phyloP scores from a whole-genome alignment of 139 green algal genomes.

The Chlamydomonas asymmetrica region DNA sequence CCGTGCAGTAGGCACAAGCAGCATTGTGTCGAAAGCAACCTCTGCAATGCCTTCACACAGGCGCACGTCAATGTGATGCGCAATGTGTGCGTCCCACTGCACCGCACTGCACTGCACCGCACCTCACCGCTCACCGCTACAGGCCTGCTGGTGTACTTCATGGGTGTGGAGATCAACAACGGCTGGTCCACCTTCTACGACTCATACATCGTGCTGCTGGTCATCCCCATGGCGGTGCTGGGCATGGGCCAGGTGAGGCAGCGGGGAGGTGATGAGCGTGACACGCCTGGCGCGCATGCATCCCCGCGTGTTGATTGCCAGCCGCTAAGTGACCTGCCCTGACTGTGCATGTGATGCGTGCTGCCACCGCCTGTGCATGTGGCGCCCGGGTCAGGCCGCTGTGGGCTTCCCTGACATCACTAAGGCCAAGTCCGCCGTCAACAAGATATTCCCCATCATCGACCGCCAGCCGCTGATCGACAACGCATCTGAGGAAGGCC shows the following conservation, averaged over 20 bases:
- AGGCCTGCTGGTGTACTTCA: constrained; percentile 66
- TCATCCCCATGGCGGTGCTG: constrained; percentile 70
- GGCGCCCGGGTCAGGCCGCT: constrained; percentile 43
- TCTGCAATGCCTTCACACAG: too few species aligned
- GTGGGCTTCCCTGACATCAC: constrained; percentile 73
- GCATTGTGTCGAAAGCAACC: background rate
- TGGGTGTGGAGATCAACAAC: constrained; percentile 59
- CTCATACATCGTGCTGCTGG: constrained; percentile 78
- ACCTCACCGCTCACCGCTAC: too few species aligned
- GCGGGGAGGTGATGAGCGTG: too few species aligned
- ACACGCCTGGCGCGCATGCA: too few species aligned
- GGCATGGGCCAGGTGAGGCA: constrained; percentile 43
- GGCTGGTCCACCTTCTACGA: constrained; percentile 62
- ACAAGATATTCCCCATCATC: constrained; percentile 76
- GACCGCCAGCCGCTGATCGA: constrained; percentile 77
- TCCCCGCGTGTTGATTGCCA: too few species aligned
- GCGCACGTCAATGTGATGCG: too few species aligned
- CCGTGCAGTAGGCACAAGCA: background rate
- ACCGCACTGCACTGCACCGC: too few species aligned
- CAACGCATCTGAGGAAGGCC: constrained; percentile 30
- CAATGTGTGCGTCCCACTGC: too few species aligned
- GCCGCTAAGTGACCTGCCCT: too few species aligned
- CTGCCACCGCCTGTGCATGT: constrained; percentile 57
- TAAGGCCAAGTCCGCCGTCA: constrained; percentile 61
- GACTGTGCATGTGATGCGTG: too few species aligned